Conservation (phyloP, 495 filamentous ascomycete genomes). For the Xylaria nigripes region DNA sequence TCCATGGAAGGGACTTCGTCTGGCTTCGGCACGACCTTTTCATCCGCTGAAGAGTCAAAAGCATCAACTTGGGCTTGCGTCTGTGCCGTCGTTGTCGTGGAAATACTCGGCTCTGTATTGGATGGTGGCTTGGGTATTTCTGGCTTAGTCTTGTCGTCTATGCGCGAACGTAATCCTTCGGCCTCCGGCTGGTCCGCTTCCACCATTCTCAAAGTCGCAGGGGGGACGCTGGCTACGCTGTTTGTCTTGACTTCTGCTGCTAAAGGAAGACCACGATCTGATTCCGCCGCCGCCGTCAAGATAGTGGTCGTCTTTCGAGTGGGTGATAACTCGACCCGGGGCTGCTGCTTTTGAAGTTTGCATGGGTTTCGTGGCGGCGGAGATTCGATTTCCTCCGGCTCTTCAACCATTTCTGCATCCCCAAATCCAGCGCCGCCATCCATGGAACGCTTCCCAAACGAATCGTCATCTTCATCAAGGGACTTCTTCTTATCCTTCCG, state of each 20-base stretch:
- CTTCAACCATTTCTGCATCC: slow-evolving; percentile 39
- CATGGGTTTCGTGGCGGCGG: slow-evolving; percentile 49
- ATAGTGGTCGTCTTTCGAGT: slow-evolving; percentile 31
- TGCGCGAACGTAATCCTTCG: slow-evolving; percentile 30
- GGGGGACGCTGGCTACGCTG: slow-evolving; percentile 36
- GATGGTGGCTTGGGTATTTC: slow-evolving; percentile 27
- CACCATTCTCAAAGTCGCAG: slow-evolving; percentile 54
- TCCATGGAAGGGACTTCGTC: slow-evolving; percentile 17
- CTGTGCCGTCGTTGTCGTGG: slow-evolving; percentile 44
- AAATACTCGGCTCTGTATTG: slow-evolving; percentile 37
- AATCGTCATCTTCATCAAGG: slow-evolving; percentile 57
- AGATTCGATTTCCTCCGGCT: slow-evolving; percentile 27
- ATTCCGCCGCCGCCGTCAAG: slow-evolving; percentile 16
- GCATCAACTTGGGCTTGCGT: slow-evolving; percentile 43
- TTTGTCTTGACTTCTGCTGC: slow-evolving; percentile 33
- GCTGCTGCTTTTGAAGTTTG: slow-evolving; percentile 68
- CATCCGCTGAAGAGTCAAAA: slow-evolving; percentile 39
- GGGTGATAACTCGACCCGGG: slow-evolving; percentile 47
- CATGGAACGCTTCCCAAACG: slow-evolving; percentile 55
- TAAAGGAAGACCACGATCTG: slow-evolving; percentile 22
- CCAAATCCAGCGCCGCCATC: slow-evolving; percentile 31
- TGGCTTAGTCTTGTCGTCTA: slow-evolving; percentile 25
- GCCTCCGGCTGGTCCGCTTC: slow-evolving; percentile 42
- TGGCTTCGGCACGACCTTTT: slow-evolving; percentile 27
- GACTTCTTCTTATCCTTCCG: slow-evolving; percentile 82